These are phyloP conservation scores for Furcasterigmium furcatum DNA, from an alignment of 2,329 filamentous ascomycete genomes.

Conservation along the genomic window DNA sequence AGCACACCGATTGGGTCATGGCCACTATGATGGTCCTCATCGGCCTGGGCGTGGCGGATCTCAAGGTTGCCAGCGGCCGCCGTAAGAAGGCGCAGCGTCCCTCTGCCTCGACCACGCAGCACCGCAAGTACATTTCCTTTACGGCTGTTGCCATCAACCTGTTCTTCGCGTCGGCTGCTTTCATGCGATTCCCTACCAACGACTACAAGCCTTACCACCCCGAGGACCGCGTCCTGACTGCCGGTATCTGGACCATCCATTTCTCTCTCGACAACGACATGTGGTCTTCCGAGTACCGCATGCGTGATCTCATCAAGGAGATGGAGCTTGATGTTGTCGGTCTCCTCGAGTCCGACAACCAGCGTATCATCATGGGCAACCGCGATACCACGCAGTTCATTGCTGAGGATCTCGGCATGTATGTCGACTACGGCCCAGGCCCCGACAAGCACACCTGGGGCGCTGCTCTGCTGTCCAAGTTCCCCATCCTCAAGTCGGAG, in stretches of 20 bases:
- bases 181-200: constrained; percentile 87
- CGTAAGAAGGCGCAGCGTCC: constrained; percentile 30
- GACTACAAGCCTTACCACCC: constrained; percentile 89
- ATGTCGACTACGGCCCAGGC: constrained; percentile 93
- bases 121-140: constrained; percentile 49
- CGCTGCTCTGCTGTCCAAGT: constrained; percentile 87
- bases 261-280: constrained; percentile 98
- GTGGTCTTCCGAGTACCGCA: constrained; percentile 95
- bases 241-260: constrained; percentile 98
- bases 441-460: constrained; percentile 99
- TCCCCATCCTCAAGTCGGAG: constrained; percentile 94
- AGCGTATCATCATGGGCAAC: constrained; percentile 99
- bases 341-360: constrained; percentile 87
- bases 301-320: constrained; percentile 87
- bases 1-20: constrained; percentile 97
- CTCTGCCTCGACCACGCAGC: constrained; percentile 28
- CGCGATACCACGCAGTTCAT: constrained; percentile 93
- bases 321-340: constrained; percentile 97
- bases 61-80: constrained; percentile 39
- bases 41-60: constrained; percentile 79
- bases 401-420: constrained; percentile 97
- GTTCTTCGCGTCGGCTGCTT: constrained; percentile 75
- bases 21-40: constrained; percentile 78
- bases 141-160: constrained; percentile 75
- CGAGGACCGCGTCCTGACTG: constrained; percentile 83